Conservation (phyloP, 179 eudicot genomes). For the Camellia oleifera region DNA sequence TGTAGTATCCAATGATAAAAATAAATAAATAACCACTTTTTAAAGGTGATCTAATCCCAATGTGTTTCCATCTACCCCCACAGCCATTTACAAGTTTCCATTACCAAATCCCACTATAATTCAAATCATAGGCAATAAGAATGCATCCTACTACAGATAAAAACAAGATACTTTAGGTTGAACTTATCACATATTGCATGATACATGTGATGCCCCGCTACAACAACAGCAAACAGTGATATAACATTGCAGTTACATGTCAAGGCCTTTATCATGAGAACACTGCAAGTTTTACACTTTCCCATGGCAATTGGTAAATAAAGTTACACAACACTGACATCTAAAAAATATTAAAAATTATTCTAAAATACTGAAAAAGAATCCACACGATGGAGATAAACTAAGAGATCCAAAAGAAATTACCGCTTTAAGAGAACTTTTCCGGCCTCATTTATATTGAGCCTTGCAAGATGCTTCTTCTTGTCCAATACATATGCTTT, state of each 20-base stretch:
- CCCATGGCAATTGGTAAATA: neutral
- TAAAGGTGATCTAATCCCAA: no score
- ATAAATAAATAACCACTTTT: no score
- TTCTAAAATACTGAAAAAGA: neutral
- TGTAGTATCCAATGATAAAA: no score
- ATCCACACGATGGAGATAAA: neutral
- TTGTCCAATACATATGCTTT: constrained; percentile 88
- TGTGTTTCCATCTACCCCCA: no score
- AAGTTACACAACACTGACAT: neutral
- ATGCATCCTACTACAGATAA: neutral
- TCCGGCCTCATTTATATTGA: constrained; percentile 78
- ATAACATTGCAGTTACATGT: neutral
- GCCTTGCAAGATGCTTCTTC: constrained; percentile 88
- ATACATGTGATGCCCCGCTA: neutral
- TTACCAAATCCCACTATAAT: neutral
- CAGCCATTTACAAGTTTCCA: no score
- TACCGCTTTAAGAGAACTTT: constrained; percentile 85
- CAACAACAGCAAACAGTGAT: neutral
- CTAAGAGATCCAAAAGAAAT: neutral
- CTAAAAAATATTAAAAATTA: neutral
- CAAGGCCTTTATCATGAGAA: neutral
- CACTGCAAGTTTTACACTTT: no score
- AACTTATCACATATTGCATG: neutral
- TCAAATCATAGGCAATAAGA: neutral
- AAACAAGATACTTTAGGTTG: neutral